Base-by-base conservation (phyloP, 169 alveolate species). In the Perkinsus marinus region DNA sequence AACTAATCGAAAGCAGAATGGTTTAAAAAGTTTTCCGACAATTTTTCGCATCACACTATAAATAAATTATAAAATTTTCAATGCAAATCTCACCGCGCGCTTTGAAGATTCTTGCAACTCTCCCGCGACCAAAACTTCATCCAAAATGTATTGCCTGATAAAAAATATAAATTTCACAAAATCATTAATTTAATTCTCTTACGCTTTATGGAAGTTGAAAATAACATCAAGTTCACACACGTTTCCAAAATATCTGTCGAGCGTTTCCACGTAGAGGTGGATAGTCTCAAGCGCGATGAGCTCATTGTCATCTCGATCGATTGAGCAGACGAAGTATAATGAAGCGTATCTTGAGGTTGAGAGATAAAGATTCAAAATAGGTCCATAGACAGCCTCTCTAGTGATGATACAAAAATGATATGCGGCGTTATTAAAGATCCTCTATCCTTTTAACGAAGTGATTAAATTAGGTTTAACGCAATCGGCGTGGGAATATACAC, bases 191-290 rank as follows among this genome's bases (percentile, higher is more conserved):
- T n/a, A n/a, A n/a, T n/a, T n/a, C n/a, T 19, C 79, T 57, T 57
- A 57, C 79, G 79, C 98, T 96, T 98, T 98, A 95, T 98, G 99
- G 92, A 98, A 98, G 94, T 98, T 98, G 96, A 98, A 99, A 68
- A 99, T 99, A 92, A 99, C 94, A 94, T 99, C 99, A 92, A 98
- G 95, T 94, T 99, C 99, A 94, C 99, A 99, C 36, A 99, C 99
- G 93, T 98, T 98, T 34, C 99, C 99, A 94, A 99, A 99, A 94
- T 99, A 98, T 90, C 98, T 96, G 94, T 99, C 99, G 69, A 98
- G 95, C 39, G 98, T 95, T 96, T 99, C 99, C 38, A 99, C 99
- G 92, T 96, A 98, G 92, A 98, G 99, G 92, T 98, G 99, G 91
- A 99, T 98, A 46, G 98, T 93, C 94, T 98, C 99, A 47, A 98